phyloP scores from a whole-genome alignment of 352 stramenopile species.

The Phytophthora idaei region DNA sequence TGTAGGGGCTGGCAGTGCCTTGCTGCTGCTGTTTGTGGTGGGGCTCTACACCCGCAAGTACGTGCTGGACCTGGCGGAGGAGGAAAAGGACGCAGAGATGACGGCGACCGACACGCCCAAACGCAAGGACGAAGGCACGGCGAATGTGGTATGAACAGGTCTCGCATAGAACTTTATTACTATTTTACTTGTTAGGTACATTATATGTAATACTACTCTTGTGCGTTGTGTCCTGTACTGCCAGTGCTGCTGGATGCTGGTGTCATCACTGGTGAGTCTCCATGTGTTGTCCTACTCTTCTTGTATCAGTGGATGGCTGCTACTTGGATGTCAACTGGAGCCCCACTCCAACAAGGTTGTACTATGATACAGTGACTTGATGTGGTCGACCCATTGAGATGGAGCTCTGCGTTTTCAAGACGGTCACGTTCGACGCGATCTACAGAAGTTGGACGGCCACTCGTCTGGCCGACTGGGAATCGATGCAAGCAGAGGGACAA shows the following conservation, averaged over 20 bases:
- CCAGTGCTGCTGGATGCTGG: slow-evolving; percentile 14
- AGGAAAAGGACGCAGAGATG: slow-evolving; percentile 37
- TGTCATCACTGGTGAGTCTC: slow-evolving; percentile 31
- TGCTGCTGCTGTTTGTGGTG: slow-evolving; percentile 66
- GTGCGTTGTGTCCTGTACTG: slow-evolving; percentile 10
- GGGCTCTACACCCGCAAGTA: slow-evolving; percentile 77
- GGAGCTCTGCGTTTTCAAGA: background rate
- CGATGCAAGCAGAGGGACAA: slow-evolving; percentile 28
- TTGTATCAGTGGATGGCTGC: slow-evolving; percentile 16
- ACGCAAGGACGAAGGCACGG: slow-evolving; percentile 18
- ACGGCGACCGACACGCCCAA: slow-evolving; percentile 1
- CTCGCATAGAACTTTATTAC: background rate
- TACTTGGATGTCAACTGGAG: background rate
- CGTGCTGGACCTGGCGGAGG: slow-evolving; percentile 58
- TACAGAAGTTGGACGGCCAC: slow-evolving; percentile 23
- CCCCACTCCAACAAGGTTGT: background rate
- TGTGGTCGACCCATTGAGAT: background rate
- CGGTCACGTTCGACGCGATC: slow-evolving; percentile 9
- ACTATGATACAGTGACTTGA: background rate
- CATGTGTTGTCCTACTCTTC: slow-evolving; percentile 21
- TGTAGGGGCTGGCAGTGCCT: slow-evolving; percentile 54
- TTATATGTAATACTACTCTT: slow-evolving; percentile 28
- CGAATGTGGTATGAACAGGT: slow-evolving; percentile 20
- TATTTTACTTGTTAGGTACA: slow-evolving; percentile 14
- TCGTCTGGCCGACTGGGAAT: background rate